Base-by-base conservation (phyloP, 129 eudicot genomes). In the Centrapalus pauciflorus region DNA sequence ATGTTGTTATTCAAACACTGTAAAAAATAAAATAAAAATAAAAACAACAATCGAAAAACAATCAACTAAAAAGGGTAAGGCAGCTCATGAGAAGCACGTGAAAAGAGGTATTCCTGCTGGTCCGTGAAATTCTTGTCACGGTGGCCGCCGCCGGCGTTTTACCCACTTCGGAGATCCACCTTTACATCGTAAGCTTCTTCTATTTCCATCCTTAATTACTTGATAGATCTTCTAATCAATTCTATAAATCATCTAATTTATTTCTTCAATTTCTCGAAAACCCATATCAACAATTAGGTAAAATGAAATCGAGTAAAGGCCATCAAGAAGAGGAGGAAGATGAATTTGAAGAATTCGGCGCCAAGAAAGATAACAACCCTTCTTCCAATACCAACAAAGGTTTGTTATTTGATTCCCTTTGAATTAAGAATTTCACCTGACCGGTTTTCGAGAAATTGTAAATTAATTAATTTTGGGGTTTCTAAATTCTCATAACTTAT, bases 321-420 rank as follows among this genome's bases (percentile, higher is more conserved):
- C 85, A 75, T 68, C 84, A 81, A 14, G 87, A 82, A 26, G 83
- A 83, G 5, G 90, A 84, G 17, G 95, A 90, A 68, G 87, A 85
- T 11, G 87, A 79, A 70, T 88, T 78, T 34, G 95, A 87, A 19
- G 93, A 84, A 7, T 84, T 82, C 76, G 78, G 82, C 45, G 37
- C 62, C 16, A 82, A 82, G 71, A 90, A 82, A 55, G 89, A 87
- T 50, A 68, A 66, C 29, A 50, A 45, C 14, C 28, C 77, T 7
- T 62, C 80, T 7, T 81, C 86, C 27, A 82, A 30, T 75, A 69
- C 61, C 28, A 79, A 38, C 27, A 83, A 77, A 86, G 87, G 90
- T 79, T 1, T 9, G 55, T 27, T 34, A 2, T 4, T 60, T 5
- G 14, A 17, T 13, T 45, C 5, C 52, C 12, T 12, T 32, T 2